Evolutionary conservation across 2,329 filamentous ascomycete genomes (phyloP).

Genomic region (Alternaria viburni): DNA sequence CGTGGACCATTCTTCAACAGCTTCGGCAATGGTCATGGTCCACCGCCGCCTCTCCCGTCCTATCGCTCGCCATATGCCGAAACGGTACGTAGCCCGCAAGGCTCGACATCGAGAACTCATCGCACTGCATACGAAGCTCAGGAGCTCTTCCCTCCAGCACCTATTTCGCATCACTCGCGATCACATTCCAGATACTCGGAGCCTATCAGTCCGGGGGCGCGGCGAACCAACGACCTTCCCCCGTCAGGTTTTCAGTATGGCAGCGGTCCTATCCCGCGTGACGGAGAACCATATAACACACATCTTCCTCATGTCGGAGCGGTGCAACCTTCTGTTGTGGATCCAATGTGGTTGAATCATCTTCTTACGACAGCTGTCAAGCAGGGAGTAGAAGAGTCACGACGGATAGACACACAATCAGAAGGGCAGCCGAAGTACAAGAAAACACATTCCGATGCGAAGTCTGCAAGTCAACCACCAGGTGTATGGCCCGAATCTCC

Average conservation of each 20-base stretch:
- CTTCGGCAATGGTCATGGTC: neutral
- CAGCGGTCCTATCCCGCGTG: constrained; percentile 31
- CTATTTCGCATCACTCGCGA: neutral
- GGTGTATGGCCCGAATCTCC: constrained; percentile 36
- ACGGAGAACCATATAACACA: constrained; percentile 1
- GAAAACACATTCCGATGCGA: neutral
- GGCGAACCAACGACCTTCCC: constrained; percentile 6
- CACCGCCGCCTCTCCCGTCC: constrained; percentile 6
- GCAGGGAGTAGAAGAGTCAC: constrained; percentile 27
- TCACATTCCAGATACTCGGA: constrained; percentile 12
- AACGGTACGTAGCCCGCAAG: constrained; percentile 9
- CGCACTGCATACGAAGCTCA: neutral
- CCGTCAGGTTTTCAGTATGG: constrained; percentile 32
- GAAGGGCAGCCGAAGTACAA: neutral
- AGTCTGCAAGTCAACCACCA: constrained; percentile 21
- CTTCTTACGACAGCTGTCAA: constrained; percentile 28
- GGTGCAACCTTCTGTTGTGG: constrained; percentile 7
- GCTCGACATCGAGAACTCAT: constrained; percentile 5
- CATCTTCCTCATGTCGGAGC: neutral
- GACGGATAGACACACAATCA: constrained; percentile 1
- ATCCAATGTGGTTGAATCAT: constrained; percentile 23
- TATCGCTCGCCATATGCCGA: constrained; percentile 25
- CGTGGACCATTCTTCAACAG: constrained; percentile 3
- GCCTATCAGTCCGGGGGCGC: constrained; percentile 16
- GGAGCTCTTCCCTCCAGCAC: neutral